Evolutionary conservation across 768 basidiomycete genomes (phyloP), one percentile per base, ranked within the genome.

Genomic region (Goffeauzyma gilvescens): DNA sequence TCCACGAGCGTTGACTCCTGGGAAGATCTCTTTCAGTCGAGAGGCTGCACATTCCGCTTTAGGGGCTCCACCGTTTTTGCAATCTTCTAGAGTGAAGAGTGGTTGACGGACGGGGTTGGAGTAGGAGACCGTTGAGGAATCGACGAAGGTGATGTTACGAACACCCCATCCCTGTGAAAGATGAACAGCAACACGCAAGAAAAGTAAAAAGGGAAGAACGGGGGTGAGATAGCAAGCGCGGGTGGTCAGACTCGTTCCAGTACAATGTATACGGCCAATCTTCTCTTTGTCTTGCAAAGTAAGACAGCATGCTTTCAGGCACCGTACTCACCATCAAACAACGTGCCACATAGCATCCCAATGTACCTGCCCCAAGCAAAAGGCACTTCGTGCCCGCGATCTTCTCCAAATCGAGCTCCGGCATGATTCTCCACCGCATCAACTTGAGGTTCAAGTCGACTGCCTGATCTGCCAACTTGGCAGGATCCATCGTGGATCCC

Each of bases 71-170:
- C 93, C 90, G 30, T 81, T 67, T 23, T 95, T 64, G 50, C 86
- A 93, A 57, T 98, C 93, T 43, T 79, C 78, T 52, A 95, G 96
- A 51, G 86, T 81, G 55, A 96, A 98, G 6, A 98, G 68, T 2
- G 93, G 93, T 60, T 98, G 93, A 26, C 93, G 74, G 36, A 95
- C 93, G 2, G 93, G 93, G 62, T 98, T 96, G 17, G 87, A 95
- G 65, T 89, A 96, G 0, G 86, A 89, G 9, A 96, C 89, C 32
- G 72, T 75, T 0, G 78, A 76, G 13, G 82, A 89, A 65, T 98
- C 90, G 36, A 93, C 76, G 32, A 98, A 74, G 0, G 87, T 87
- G 56, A 96, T 93, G 8, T 72, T 86, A 21, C 85, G 75, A 9
- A 96, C 79, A 8, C 93, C 90, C 90, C 93, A 96, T 5, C 79